phyloP scores from a whole-genome alignment of 768 basidiomycete genomes.

The Solioccasus polychromus region DNA sequence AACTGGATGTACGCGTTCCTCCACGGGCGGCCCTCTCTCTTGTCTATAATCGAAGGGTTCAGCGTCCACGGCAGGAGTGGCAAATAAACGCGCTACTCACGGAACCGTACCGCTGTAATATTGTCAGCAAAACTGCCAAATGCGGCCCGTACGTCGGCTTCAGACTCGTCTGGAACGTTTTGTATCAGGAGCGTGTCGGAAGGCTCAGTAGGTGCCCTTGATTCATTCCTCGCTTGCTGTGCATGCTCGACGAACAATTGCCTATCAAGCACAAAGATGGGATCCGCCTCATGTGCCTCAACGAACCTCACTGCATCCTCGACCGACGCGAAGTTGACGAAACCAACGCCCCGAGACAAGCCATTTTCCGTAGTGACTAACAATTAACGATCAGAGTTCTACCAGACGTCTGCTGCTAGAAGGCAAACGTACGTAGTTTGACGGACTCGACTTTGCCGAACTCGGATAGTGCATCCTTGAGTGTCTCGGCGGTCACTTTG shows the following conservation, averaged over 20 bases:
- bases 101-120: slow-evolving; percentile 30
- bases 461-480: slow-evolving; percentile 39
- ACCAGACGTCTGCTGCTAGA: not conserved
- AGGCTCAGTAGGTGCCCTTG: slow-evolving; percentile 19
- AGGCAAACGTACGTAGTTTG: slow-evolving; percentile 38
- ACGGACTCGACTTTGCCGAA: slow-evolving; percentile 42
- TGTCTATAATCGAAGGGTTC: slow-evolving; percentile 29
- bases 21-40: slow-evolving; percentile 27
- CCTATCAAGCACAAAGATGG: slow-evolving; percentile 48
- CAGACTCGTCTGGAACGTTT: slow-evolving; percentile 24
- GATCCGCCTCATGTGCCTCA: slow-evolving; percentile 39
- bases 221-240: not conserved
- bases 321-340: slow-evolving; percentile 40
- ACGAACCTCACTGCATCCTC: slow-evolving; percentile 38
- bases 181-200: slow-evolving; percentile 31
- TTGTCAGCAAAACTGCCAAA: slow-evolving; percentile 20
- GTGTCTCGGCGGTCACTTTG: slow-evolving; percentile 36
- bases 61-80: not conserved
- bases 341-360: slow-evolving; percentile 41
- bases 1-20: slow-evolving; percentile 56
- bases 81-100: slow-evolving; percentile 11
- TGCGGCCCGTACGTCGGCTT: slow-evolving; percentile 22
- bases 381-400: not conserved
- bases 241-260: slow-evolving; percentile 44
- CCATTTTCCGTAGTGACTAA: slow-evolving; percentile 33